Conservation (phyloP, 805 yeast genomes). For the Cyberlindnera euphorbiae region DNA sequence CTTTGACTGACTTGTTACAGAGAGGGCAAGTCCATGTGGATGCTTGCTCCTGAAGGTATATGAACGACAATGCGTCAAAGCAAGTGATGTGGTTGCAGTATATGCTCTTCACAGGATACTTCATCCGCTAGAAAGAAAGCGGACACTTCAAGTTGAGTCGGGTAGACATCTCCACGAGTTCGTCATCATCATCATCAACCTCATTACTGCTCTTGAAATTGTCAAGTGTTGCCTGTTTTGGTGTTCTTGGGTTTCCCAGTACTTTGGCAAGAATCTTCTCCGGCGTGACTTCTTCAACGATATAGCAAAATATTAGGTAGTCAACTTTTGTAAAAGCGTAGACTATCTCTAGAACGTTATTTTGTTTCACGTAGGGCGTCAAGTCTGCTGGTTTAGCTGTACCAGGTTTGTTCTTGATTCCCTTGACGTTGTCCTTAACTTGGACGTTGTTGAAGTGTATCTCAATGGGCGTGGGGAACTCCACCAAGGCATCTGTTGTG, state of each 20-base stretch:
- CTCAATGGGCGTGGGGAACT: slow-evolving; percentile 72
- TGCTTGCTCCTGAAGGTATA: slow-evolving; percentile 71
- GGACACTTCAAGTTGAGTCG: slow-evolving; percentile 75
- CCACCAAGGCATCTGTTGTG: slow-evolving; percentile 34
- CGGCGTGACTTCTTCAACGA: slow-evolving; percentile 47
- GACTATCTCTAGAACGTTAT: slow-evolving; percentile 44
- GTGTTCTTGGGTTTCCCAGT: slow-evolving; percentile 45
- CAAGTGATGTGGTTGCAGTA: slow-evolving; percentile 81
- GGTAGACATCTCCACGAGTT: slow-evolving; percentile 61
- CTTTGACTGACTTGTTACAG: slow-evolving; percentile 51
- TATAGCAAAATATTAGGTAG: slow-evolving; percentile 49
- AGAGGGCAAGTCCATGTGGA: slow-evolving; percentile 90
- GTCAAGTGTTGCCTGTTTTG: slow-evolving; percentile 43
- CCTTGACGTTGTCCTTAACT: slow-evolving; percentile 56
- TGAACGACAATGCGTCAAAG: slow-evolving; percentile 73
- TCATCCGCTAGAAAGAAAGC: slow-evolving; percentile 64
- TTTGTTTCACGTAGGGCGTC: slow-evolving; percentile 41
- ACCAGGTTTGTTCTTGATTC: slow-evolving; percentile 72
- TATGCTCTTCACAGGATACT: slow-evolving; percentile 64
- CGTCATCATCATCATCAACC: slow-evolving; percentile 38
- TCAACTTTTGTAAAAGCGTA: slow-evolving; percentile 55
- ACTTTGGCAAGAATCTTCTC: slow-evolving; percentile 39
- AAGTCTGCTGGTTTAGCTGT: slow-evolving; percentile 81
- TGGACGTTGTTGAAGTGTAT: slow-evolving; percentile 51
- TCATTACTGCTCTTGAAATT: slow-evolving; percentile 35